Evolutionary conservation across 345 rosid species (phyloP), one percentile per base, ranked within the genome.

Genomic region (Rhodamnia argentea): DNA sequence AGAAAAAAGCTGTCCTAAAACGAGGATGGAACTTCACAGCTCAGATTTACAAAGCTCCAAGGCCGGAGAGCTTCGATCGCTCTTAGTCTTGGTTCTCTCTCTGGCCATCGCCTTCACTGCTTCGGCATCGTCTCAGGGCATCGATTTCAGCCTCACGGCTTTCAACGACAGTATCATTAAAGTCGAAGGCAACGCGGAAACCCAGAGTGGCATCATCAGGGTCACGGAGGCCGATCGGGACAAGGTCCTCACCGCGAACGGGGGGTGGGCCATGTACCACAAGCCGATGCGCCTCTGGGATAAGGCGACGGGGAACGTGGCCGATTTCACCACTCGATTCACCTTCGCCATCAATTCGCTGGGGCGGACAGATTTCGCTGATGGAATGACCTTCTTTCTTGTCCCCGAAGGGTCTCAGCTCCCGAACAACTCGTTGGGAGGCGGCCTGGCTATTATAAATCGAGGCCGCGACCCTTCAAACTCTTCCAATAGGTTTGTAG

Each of bases 341-440:
- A 42, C 86, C 24, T 90, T 88, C 50, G 87, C 74, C 27, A 12
- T 83, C n/a, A 13, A 76, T 22, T 83, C 86, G 2, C 42, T 23
- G 2, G 7, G 5, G 2, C 0, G 0, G 4, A 0, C 24, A 2
- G 0, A 0, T 0, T 42, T 29, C 13, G 83, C 50, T 1, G 87
- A 87, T 75, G 91, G 90, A 10, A 1, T 89, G 44, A 54, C 88
- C 14, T 88, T 89, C 78, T 89, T 89, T 60, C 26, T 89, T 40
- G 40, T 54, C 13, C 76, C 87, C 1, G 20, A 85, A 3, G 86
- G 82, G 0, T 52, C 85, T 4, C 4, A n/a, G 29, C 24, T 83
- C 4, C 42, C 52, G 2, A 32, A 62, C n/a, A 5, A 13, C 29
- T 37, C 23, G 5, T 1, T 3, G 1, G 86, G 86, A 3, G 27